Conservation (phyloP, 176 grass and related monocot species). For the Oryza officinalis region DNA sequence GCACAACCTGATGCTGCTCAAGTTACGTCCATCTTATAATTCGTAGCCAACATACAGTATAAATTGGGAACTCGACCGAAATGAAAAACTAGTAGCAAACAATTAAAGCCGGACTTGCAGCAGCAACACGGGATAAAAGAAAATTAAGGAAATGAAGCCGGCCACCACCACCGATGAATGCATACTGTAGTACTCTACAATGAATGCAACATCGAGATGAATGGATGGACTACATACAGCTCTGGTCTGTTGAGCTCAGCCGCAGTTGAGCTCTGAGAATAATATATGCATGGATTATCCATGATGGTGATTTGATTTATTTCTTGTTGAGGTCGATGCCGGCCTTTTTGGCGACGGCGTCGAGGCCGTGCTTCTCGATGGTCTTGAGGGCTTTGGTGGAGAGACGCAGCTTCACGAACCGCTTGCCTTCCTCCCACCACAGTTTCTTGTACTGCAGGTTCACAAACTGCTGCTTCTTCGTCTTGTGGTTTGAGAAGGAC, state of each 20-base stretch:
- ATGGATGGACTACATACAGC: background rate
- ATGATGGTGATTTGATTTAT: background rate
- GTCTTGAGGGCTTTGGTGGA: constrained; percentile 87
- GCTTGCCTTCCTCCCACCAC: constrained; percentile 89
- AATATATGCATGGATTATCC: background rate
- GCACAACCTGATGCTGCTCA: no score
- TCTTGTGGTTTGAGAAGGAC: constrained; percentile 88
- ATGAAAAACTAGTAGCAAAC: background rate
- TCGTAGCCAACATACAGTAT: no score
- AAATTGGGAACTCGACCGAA: no score
- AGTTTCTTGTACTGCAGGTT: constrained; percentile 93
- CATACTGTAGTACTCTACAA: no score
- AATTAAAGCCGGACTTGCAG: background rate
- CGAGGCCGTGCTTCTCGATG: constrained; percentile 90
- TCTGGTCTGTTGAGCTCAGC: no score
- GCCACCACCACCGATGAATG: background rate
- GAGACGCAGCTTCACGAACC: constrained; percentile 74
- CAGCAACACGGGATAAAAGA: no score
- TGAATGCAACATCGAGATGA: background rate
- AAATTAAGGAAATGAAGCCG: background rate
- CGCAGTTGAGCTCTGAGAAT: no score
- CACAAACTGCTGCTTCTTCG: constrained; percentile 91
- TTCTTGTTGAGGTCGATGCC: constrained; percentile 81
- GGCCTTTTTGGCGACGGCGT: constrained; percentile 83
- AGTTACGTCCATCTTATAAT: no score